Percentiles rank a stretch among this genome's conserved stretches.
Conservation (phyloP, 2,329 filamentous ascomycete genomes). For the Apiospora aurea region DNA sequence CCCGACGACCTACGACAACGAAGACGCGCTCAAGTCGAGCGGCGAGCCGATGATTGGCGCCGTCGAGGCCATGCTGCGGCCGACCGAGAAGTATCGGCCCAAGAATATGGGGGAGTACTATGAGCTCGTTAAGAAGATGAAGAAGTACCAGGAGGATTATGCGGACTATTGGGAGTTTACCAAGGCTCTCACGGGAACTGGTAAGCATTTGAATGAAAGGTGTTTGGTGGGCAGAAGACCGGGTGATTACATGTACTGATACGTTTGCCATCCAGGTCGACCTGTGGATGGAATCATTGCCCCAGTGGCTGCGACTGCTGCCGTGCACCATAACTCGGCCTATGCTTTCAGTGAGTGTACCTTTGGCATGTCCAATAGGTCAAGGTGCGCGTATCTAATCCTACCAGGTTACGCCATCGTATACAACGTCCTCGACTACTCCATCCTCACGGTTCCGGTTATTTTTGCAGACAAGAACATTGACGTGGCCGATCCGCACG, state of each 20-base stretch:
- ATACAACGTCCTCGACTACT: not conserved
- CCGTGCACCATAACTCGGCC: not conserved
- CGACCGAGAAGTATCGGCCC: not conserved
- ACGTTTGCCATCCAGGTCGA: not conserved
- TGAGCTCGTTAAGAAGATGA: not conserved
- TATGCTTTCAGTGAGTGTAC: not conserved
- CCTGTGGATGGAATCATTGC: not conserved
- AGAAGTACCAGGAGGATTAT: not conserved
- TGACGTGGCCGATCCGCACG: not conserved
- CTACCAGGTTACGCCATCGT: not conserved
- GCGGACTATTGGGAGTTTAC: not conserved
- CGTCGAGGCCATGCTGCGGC: not conserved
- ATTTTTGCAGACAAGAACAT: not conserved
- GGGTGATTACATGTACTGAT: not conserved
- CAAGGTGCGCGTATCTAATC: not conserved
- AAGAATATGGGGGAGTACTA: not conserved
- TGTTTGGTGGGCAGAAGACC: not conserved
- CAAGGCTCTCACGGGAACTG: not conserved
- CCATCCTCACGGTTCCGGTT: not conserved
- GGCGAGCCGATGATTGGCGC: not conserved
- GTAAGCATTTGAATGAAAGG: not conserved
- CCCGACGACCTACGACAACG: not conserved
- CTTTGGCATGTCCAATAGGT: not conserved
- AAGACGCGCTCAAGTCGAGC: not conserved
- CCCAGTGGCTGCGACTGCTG: not conserved